Base-by-base conservation (phyloP, 805 yeast species). In the Kuraishia ogatae region DNA sequence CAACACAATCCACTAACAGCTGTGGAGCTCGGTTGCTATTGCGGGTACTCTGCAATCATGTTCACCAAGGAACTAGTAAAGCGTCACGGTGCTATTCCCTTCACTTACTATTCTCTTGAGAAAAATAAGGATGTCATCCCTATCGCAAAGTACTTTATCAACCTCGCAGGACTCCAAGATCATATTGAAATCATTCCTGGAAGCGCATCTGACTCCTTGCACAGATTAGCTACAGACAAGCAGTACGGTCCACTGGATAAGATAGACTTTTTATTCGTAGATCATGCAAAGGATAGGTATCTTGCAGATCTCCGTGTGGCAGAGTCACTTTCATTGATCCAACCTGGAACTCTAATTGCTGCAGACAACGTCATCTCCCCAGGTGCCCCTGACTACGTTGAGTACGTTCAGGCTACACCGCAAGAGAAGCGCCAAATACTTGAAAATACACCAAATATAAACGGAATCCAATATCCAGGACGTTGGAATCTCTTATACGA, bases 401-500 rank as follows among this genome's bases (percentile, higher is more conserved):
- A 46, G 2, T 66, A 66, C 50, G 22, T 64, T 3, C 28, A 56
- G 21, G 61, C 64, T 1, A 50, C 64, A 4, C 70, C 70, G 8
- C 53, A 57, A 28, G 53, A 35, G 43, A 60, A 60, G 51, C 54
- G 59, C 17, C 28, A 55, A 2, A 48, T 39, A 29, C 59, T 53
- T 15, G 51, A 20, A 6, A 28, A 39, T 23, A 20, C 20, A 10
- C 48, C 21, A n/a, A 35, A 39, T 11, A 24, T 22, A 17, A 24
- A 54, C 28, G 51, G 23, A 17, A 35, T 50, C 22, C 49, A 50
- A 19, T 56, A 50, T 26, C 58, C 58, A 1, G 67, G 66, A 2
- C 55, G 64, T 28, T 64, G 67, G 67, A 64, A 61, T 50, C 52
- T 64, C 26, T 17, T 57, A 5, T 64, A 64, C 54, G 48, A 23